Evolutionary conservation across 495 filamentous ascomycete species (phyloP).

Genomic region (Podospora sp.): DNA sequence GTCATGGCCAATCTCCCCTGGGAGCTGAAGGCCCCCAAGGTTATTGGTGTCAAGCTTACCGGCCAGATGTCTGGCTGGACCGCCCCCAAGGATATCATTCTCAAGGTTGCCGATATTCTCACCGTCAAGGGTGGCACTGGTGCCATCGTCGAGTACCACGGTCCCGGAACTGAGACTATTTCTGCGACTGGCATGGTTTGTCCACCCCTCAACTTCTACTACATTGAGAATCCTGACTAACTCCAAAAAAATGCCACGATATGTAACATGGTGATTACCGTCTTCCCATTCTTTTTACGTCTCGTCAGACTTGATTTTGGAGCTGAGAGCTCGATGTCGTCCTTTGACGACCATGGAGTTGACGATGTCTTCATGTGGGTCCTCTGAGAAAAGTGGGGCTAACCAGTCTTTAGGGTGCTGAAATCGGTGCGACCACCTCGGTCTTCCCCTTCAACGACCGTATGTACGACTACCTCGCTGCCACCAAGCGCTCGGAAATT

Average conservation of each 20-base stretch:
- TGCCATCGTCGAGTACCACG: slow-evolving; percentile 88
- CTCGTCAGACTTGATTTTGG: neutral
- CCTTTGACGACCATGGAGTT: no score
- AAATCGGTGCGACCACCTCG: slow-evolving; percentile 97
- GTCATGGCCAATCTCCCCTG: slow-evolving; percentile 98
- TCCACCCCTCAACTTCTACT: neutral
- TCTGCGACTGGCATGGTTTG: slow-evolving; percentile 63
- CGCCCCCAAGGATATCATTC: slow-evolving; percentile 94
- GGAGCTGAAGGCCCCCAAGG: slow-evolving; percentile 97
- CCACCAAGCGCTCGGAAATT: slow-evolving; percentile 89
- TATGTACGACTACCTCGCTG: slow-evolving; percentile 92
- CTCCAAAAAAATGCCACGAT: slow-evolving; percentile 55
- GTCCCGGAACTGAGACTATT: slow-evolving; percentile 75
- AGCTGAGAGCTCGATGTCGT: no score
- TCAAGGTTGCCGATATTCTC: slow-evolving; percentile 95
- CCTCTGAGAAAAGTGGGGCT: neutral
- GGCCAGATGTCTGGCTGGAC: slow-evolving; percentile 93
- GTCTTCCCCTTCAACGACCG: slow-evolving; percentile 98
- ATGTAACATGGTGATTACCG: slow-evolving; percentile 65
- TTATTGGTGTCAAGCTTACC: slow-evolving; percentile 94
- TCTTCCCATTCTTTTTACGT: slow-evolving; percentile 10
- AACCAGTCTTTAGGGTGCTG: slow-evolving; percentile 54
- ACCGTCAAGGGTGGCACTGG: slow-evolving; percentile 99
- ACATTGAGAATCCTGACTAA: no score
- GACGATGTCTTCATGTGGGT: no score